phyloP scores from a whole-genome alignment of 371 early-diverging fungal species.

The Cladochytrium tenue region DNA sequence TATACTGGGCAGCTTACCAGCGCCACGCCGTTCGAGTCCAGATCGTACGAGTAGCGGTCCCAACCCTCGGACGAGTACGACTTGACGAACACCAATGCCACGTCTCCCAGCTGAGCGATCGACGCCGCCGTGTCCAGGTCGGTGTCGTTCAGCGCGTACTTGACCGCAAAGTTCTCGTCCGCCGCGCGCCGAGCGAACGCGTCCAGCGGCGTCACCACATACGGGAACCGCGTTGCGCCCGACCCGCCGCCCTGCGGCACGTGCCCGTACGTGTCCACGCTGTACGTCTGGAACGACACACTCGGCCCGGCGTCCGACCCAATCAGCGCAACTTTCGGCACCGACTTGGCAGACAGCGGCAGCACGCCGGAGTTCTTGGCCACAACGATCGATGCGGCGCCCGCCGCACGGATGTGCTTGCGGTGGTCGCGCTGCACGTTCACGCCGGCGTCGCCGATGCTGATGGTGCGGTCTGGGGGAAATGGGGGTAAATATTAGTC shows the following conservation, averaged over 20 bases:
- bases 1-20: no score
- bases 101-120: background rate
- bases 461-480: background rate
- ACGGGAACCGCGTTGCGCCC: constrained; percentile 63
- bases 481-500: no score
- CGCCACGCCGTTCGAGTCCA: background rate
- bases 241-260: constrained; percentile 69
- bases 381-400: constrained; percentile 53
- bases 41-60: background rate
- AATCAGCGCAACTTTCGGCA: constrained; percentile 43
- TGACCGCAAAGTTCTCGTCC: background rate
- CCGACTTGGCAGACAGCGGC: constrained; percentile 32
- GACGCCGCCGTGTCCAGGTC: background rate
- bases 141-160: background rate
- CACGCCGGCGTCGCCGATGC: background rate
- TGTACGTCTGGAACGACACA: constrained; percentile 10
- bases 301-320: constrained; percentile 51
- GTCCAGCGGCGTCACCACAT: constrained; percentile 17
- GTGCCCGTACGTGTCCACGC: constrained; percentile 37
- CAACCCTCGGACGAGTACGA: background rate
- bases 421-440: background rate
- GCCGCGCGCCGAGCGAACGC: background rate
- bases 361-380: constrained; percentile 40
- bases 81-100: background rate
- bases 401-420: background rate